Percentiles rank a stretch among this genome's conserved stretches.
phyloP scores from a whole-genome alignment of 2,329 filamentous ascomycete genomes.

The Microdochium nivale region DNA sequence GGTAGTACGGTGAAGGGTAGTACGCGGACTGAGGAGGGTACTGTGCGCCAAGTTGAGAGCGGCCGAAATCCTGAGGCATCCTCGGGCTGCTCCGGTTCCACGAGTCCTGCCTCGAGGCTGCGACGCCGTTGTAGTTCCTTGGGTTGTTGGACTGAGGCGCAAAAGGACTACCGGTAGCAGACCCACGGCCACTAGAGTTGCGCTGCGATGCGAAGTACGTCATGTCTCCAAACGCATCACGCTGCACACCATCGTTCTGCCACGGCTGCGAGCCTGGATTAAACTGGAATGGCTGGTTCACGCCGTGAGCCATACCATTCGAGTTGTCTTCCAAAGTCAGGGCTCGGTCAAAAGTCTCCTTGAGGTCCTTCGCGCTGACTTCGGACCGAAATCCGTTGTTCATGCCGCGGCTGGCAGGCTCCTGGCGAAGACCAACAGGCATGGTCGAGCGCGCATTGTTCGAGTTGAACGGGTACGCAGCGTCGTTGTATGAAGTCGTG shows the following conservation, averaged over 20 bases:
- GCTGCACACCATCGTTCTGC: constrained; percentile 24
- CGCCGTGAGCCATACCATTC: constrained; percentile 13
- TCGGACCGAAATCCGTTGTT: constrained; percentile 16
- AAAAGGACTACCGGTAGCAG: constrained; percentile 23
- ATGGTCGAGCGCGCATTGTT: constrained; percentile 7
- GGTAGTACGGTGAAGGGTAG: constrained; percentile 19
- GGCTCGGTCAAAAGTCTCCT: constrained; percentile 22
- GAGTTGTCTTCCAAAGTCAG: constrained; percentile 23
- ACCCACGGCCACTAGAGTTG: constrained; percentile 29
- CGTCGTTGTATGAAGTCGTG: constrained; percentile 9
- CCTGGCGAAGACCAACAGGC: constrained; percentile 10
- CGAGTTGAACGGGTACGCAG: constrained; percentile 6
- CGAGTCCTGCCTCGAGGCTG: constrained; percentile 19
- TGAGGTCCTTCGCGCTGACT: constrained; percentile 26
- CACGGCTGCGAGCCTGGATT: constrained; percentile 40
- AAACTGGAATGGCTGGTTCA: constrained; percentile 31
- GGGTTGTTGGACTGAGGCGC: constrained; percentile 20
- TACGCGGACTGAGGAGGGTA: constrained; percentile 17
- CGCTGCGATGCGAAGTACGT: constrained; percentile 20
- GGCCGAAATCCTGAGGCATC: constrained; percentile 26
- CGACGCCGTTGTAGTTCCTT: constrained; percentile 18
- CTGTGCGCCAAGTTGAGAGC: constrained; percentile 23
- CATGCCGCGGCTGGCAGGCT: constrained; percentile 5
- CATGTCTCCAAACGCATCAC: constrained; percentile 24
- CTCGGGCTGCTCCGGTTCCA: constrained; percentile 29